Conservation (phyloP, 2,329 filamentous ascomycete genomes). For the Cordyceps pruinosa region DNA sequence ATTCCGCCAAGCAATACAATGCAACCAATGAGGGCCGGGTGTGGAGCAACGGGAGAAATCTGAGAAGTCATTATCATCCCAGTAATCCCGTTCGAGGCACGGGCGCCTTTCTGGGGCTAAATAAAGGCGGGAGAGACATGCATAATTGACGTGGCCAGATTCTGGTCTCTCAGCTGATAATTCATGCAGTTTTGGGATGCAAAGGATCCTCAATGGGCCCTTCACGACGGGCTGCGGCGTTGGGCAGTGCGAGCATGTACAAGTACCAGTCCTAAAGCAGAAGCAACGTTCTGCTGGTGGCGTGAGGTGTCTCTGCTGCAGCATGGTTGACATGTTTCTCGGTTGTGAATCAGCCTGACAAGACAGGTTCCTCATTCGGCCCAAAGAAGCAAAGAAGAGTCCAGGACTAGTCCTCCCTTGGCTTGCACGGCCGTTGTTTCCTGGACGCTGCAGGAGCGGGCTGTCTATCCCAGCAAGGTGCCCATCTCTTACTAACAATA, state of each 20-base stretch:
- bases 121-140: background rate
- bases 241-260: background rate
- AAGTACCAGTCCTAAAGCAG: background rate
- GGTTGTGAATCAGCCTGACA: background rate
- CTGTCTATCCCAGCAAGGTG: too few relatives aligned
- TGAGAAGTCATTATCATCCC: too few relatives aligned
- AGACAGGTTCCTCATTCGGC: background rate
- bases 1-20: background rate
- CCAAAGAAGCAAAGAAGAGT: background rate
- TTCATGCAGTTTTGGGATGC: background rate
- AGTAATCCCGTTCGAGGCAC: too few relatives aligned
- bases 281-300: background rate
- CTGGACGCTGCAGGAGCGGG: too few relatives aligned
- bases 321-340: background rate
- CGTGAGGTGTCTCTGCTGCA: background rate
- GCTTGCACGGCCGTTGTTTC: too few relatives aligned
- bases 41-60: too few relatives aligned
- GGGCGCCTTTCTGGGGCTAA: background rate
- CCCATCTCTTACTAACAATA: background rate
- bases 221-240: background rate
- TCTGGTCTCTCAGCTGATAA: background rate
- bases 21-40: background rate
- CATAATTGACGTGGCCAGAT: background rate
- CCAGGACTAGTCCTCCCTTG: too few relatives aligned
- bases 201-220: background rate